Base-by-base conservation (phyloP, 1,284 basidiomycete species). In the Puccinia triticina region DNA sequence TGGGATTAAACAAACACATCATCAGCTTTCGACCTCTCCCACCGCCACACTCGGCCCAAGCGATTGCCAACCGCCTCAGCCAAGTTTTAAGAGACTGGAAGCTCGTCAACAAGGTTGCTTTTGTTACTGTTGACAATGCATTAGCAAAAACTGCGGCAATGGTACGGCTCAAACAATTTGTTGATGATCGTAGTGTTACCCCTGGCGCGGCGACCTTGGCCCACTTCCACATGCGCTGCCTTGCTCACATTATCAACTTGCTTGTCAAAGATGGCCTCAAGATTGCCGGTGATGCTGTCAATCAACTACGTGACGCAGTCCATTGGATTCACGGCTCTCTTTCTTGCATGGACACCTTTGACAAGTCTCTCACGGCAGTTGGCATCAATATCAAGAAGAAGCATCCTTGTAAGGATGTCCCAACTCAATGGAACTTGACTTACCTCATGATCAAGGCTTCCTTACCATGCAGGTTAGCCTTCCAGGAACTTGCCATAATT, bases 171-270 rank as follows among this genome's bases (percentile, higher is more conserved):
- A 32, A 67, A 26, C 40, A 34, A 3, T 67, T 67, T 21, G 40
- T 67, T 21, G 5, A 43, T 11, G 34, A 67, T 67, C 34, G 18
- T 34, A 67, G 18, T 43, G 12, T 14, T 34, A 32, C 34, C 64
- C 10, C n/a, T n/a, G n/a, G n/a, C n/a, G n/a, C n/a, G n/a, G 10
- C 64, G 3, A 40, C 34, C 10, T 67, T 34, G 14, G 7, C 64
- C 29, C 64, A 67, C 21, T 34, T 67, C 10, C 64, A 67, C 64
- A 67, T 43, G 40, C n/a, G n/a, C n/a, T n/a, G n/a, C n/a, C n/a
- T n/a, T n/a, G n/a, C n/a, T n/a, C n/a, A n/a, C n/a, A n/a, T n/a
- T n/a, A n/a, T n/a, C n/a, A n/a, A n/a, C n/a, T n/a, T n/a, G n/a
- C n/a, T n/a, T n/a, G n/a, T n/a, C n/a, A n/a, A n/a, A n/a, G n/a